phyloP scores from a whole-genome alignment of 805 yeast genomes.

The Monosporozyma servazzii region DNA sequence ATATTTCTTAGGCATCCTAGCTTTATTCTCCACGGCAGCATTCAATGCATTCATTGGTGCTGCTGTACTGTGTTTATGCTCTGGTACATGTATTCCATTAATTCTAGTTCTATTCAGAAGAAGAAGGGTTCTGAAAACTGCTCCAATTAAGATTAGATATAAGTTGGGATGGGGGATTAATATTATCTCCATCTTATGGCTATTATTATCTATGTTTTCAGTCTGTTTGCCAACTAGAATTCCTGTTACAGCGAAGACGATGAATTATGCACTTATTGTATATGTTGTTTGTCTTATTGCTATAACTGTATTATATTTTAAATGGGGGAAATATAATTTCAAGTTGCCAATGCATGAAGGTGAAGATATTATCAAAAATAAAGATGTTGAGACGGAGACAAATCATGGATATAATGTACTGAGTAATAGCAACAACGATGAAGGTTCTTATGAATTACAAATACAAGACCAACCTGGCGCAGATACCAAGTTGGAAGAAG shows the following conservation, averaged over 20 bases:
- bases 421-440: background rate
- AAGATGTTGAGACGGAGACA: background rate
- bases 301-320: constrained; percentile 41
- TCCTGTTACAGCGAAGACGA: constrained; percentile 35
- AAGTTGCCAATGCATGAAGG: constrained; percentile 42
- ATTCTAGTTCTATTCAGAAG: constrained; percentile 50
- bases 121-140: constrained; percentile 53
- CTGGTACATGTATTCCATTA: constrained; percentile 73
- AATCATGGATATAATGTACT: background rate
- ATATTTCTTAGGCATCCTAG: constrained; percentile 50
- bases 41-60: constrained; percentile 80
- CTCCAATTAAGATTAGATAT: constrained; percentile 52
- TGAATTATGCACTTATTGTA: constrained; percentile 55
- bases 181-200: constrained; percentile 50
- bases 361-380: background rate
- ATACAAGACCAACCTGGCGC: background rate
- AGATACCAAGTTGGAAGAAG: background rate
- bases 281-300: constrained; percentile 39
- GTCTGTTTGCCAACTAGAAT: constrained; percentile 66
- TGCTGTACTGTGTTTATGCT: constrained; percentile 63
- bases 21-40: constrained; percentile 62
- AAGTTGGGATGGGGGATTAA: constrained; percentile 59
- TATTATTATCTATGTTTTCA: constrained; percentile 46
- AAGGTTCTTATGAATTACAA: background rate
- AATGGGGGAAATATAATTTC: constrained; percentile 56